Evolutionary conservation across 352 stramenopile genomes (phyloP).

Genomic region (Phytopythium aichiense): DNA sequence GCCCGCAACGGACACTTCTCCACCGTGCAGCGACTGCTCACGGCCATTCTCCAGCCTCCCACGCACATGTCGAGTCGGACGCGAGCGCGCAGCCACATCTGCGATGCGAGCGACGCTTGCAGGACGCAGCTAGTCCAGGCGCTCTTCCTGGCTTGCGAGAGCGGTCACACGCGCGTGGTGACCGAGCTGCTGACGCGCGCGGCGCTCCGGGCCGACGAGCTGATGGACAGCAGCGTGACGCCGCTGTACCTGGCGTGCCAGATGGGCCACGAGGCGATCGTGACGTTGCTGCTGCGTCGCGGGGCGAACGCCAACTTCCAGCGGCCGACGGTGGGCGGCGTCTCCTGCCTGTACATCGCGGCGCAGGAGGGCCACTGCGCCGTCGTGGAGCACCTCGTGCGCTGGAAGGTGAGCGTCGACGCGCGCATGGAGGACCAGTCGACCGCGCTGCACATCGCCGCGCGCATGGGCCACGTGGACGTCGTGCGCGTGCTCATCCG

Average conservation of each 20-base stretch:
- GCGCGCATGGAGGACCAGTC: constrained; percentile 74
- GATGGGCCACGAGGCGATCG: constrained; percentile 72
- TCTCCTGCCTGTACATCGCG: constrained; percentile 78
- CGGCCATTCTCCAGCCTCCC: constrained; percentile 11
- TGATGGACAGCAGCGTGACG: constrained; percentile 78
- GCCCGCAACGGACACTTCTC: constrained; percentile 72
- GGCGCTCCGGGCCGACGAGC: constrained; percentile 54
- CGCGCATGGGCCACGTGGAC: constrained; percentile 65
- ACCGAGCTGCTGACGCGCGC: constrained; percentile 53
- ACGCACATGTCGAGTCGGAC: not conserved
- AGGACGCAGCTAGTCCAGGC: constrained; percentile 46
- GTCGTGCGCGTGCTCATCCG: constrained; percentile 49
- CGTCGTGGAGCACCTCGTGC: constrained; percentile 56
- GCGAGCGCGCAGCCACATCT: constrained; percentile 9
- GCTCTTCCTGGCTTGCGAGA: constrained; percentile 77
- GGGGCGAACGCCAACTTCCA: constrained; percentile 65
- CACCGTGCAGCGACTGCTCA: constrained; percentile 50
- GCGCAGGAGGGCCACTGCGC: constrained; percentile 69
- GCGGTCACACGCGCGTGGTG: constrained; percentile 60
- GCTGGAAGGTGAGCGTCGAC: constrained; percentile 45
- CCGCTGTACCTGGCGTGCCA: constrained; percentile 81
- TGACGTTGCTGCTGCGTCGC: constrained; percentile 46
- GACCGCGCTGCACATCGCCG: constrained; percentile 74
- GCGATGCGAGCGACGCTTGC: not conserved
- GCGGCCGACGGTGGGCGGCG: constrained; percentile 42